A percentile compares a stretch with the other conserved stretches of the same genome.
phyloP scores from a whole-genome alignment of 441 rosid genomes.

The Sinapis alba region DNA sequence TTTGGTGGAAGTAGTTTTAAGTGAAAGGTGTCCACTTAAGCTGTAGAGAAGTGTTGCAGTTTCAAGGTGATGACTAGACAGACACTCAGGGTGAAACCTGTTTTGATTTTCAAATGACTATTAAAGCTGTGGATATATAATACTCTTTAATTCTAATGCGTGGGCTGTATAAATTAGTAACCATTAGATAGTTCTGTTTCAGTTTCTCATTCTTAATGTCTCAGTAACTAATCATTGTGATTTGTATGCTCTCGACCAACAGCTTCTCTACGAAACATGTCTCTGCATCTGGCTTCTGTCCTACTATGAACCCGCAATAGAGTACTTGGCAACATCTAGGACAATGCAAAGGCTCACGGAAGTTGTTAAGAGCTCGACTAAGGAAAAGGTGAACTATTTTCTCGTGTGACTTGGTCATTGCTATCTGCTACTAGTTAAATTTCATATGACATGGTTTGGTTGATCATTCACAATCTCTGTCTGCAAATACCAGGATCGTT shows the following conservation, averaged over 20 bases:
- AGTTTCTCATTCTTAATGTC: constrained; percentile 10
- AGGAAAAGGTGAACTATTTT: constrained; percentile 79
- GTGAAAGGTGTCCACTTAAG: constrained; percentile 7
- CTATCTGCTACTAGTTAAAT: background rate
- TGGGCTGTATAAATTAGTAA: constrained; percentile 7
- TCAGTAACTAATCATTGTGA: constrained; percentile 13
- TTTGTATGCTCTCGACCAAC: constrained; percentile 39
- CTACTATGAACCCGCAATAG: constrained; percentile 89
- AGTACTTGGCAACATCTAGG: constrained; percentile 86
- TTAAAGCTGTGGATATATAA: background rate
- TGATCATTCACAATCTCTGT: constrained; percentile 5
- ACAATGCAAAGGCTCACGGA: constrained; percentile 62
- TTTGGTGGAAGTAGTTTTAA: background rate
- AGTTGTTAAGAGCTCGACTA: constrained; percentile 88
- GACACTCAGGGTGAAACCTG: too few relatives aligned
- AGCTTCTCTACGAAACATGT: constrained; percentile 98
- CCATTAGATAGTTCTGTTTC: background rate
- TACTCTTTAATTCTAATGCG: background rate
- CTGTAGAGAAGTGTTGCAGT: constrained; percentile 17
- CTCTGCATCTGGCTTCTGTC: constrained; percentile 95
- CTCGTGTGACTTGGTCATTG: background rate
- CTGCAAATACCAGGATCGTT: background rate
- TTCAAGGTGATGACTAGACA: too few relatives aligned
- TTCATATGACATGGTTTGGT: background rate
- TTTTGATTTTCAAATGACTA: too few relatives aligned